Percentiles rank a stretch among this genome's conserved stretches.
Conservation (phyloP, 1,284 basidiomycete genomes). For the Anthracocystis setariae region DNA sequence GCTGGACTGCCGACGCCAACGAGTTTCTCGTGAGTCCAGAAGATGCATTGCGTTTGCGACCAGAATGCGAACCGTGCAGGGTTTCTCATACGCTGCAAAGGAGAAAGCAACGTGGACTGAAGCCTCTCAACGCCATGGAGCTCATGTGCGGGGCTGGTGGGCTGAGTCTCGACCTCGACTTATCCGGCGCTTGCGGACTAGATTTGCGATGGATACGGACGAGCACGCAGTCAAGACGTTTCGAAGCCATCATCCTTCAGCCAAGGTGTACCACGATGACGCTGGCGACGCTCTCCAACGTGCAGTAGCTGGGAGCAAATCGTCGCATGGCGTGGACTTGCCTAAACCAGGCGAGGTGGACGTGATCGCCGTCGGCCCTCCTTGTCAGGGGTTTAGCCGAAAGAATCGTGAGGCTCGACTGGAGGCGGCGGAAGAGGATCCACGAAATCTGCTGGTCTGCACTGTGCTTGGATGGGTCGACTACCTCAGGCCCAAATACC, state of each 20-base stretch:
- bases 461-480: slow-evolving; percentile 41
- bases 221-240: slow-evolving; percentile 21
- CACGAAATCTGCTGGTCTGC: slow-evolving; percentile 30
- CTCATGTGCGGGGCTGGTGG: slow-evolving; percentile 44
- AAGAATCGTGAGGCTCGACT: slow-evolving; percentile 14
- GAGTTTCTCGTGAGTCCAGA: slow-evolving; percentile 15
- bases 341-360: slow-evolving; percentile 32
- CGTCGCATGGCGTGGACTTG: background rate
- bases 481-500: slow-evolving; percentile 16
- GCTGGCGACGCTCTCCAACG: slow-evolving; percentile 22
- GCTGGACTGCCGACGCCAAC: slow-evolving; percentile 4
- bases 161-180: slow-evolving; percentile 31
- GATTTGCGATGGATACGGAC: slow-evolving; percentile 30
- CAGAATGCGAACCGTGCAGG: slow-evolving; percentile 8
- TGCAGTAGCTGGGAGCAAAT: slow-evolving; percentile 3
- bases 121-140: slow-evolving; percentile 17
- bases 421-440: slow-evolving; percentile 22
- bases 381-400: slow-evolving; percentile 40
- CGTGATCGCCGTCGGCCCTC: slow-evolving; percentile 30
- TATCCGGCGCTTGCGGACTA: slow-evolving; percentile 37
- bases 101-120: background rate
- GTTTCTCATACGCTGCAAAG: background rate
- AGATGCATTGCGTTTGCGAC: slow-evolving; percentile 1
- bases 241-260: slow-evolving; percentile 15
- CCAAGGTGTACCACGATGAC: slow-evolving; percentile 14